Evolutionary conservation across 1,284 basidiomycete genomes (phyloP).

Genomic region (Pisolithus thermaeus): DNA sequence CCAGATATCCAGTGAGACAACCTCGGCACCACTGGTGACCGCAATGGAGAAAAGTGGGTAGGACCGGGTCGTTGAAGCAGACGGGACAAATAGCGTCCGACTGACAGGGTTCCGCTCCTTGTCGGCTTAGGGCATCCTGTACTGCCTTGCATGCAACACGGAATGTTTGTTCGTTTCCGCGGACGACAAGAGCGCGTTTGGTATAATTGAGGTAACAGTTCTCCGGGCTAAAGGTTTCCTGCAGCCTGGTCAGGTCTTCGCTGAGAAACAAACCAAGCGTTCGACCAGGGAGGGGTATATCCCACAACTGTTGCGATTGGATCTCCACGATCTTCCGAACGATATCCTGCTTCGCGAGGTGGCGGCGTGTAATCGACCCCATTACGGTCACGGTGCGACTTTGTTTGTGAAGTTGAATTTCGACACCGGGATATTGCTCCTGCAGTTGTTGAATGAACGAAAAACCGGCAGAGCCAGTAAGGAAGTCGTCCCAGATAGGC

Average conservation of each 20-base stretch:
- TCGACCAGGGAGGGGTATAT: slow-evolving; percentile 41
- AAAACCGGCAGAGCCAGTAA: slow-evolving; percentile 37
- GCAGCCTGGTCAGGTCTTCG: slow-evolving; percentile 34
- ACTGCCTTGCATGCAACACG: slow-evolving; percentile 37
- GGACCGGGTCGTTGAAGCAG: slow-evolving; percentile 42
- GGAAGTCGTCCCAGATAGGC: slow-evolving; percentile 59
- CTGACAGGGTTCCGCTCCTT: slow-evolving; percentile 15
- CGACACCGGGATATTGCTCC: slow-evolving; percentile 30
- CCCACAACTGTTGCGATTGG: slow-evolving; percentile 33
- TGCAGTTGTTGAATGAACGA: slow-evolving; percentile 42
- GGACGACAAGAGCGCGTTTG: slow-evolving; percentile 28
- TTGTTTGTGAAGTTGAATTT: slow-evolving; percentile 37
- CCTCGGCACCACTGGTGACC: slow-evolving; percentile 60
- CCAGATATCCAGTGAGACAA: slow-evolving; percentile 54
- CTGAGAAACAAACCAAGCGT: slow-evolving; percentile 42
- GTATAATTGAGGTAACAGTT: slow-evolving; percentile 33
- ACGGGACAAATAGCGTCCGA: slow-evolving; percentile 24
- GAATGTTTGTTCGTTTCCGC: slow-evolving; percentile 30
- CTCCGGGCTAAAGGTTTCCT: slow-evolving; percentile 34
- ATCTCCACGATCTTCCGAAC: slow-evolving; percentile 40
- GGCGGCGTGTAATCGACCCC: slow-evolving; percentile 39
- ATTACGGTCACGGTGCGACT: slow-evolving; percentile 47
- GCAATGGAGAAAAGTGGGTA: slow-evolving; percentile 50
- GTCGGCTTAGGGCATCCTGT: slow-evolving; percentile 28
- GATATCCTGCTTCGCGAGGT: slow-evolving; percentile 37